phyloP scores from a whole-genome alignment of 2,329 filamentous ascomycete genomes.

The Colletotrichum tropicicola region DNA sequence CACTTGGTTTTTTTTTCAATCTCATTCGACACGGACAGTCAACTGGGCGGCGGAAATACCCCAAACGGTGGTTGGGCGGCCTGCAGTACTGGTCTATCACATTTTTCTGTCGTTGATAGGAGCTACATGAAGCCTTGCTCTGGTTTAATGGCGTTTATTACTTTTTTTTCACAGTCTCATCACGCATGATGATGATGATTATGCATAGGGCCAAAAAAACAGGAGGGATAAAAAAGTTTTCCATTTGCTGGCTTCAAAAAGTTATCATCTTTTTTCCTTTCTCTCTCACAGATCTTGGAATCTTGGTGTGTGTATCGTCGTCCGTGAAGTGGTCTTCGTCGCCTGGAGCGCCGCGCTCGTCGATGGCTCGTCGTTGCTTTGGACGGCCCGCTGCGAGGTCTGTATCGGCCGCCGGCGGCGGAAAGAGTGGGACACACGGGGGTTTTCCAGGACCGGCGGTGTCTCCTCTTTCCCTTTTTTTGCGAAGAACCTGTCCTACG shows the following conservation, averaged over 20 bases:
- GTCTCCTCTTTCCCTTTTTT: neutral
- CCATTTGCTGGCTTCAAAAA: conserved; percentile 3
- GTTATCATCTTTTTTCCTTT: neutral
- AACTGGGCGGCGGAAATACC: conserved; percentile 24
- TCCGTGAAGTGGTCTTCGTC: neutral
- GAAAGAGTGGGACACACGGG: conserved; percentile 4
- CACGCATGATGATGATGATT: conserved; percentile 18
- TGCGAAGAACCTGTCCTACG: neutral
- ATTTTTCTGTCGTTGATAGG: neutral
- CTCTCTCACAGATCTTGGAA: neutral
- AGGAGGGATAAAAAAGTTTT: conserved; percentile 10
- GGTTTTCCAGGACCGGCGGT: neutral
- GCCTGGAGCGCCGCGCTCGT: neutral
- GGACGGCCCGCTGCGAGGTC: neutral
- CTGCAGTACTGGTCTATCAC: conserved; percentile 23
- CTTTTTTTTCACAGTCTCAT: conserved; percentile 9
- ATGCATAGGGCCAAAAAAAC: neutral
- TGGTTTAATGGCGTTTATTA: conserved; percentile 23
- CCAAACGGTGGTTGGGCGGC: conserved; percentile 18
- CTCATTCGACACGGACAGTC: conserved; percentile 17
- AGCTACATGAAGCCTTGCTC: neutral
- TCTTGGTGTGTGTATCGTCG: neutral
- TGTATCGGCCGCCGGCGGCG: conserved; percentile 3
- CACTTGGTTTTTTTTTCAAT: neutral
- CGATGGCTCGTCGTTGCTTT: neutral